phyloP scores from a whole-genome alignment of 345 rosid genomes.

The Salix brachista region DNA sequence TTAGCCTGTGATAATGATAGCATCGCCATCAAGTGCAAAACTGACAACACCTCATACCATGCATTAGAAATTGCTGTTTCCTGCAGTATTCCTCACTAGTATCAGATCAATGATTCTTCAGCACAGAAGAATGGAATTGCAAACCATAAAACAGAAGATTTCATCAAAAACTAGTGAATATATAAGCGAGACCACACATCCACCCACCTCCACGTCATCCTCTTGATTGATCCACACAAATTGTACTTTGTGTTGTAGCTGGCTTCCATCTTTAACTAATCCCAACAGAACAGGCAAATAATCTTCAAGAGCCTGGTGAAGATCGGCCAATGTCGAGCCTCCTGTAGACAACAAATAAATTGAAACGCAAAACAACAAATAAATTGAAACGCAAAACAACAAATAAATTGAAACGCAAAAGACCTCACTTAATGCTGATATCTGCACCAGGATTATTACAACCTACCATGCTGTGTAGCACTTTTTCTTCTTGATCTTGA shows the following conservation, averaged over 20 bases:
- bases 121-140: constrained; percentile 12
- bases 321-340: constrained; percentile 91
- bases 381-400: constrained; percentile 25
- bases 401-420: constrained; percentile 19
- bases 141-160: constrained; percentile 2
- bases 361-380: constrained; percentile 21
- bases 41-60: constrained; percentile 96
- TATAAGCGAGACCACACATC: not conserved
- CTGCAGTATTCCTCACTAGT: constrained; percentile 42
- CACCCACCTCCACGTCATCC: constrained; percentile 82
- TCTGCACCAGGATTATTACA: constrained; percentile 5
- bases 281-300: constrained; percentile 93
- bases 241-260: constrained; percentile 66
- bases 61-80: constrained; percentile 82
- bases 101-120: constrained; percentile 10
- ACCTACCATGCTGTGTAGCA: constrained; percentile 90
- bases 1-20: constrained; percentile 84
- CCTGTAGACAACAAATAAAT: constrained; percentile 41
- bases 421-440: not conserved
- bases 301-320: constrained; percentile 94
- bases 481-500: constrained; percentile 87
- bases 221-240: constrained; percentile 95
- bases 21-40: constrained; percentile 97
- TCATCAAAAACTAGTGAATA: not conserved
- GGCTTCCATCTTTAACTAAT: constrained; percentile 83